Evolutionary conservation across 495 filamentous ascomycete genomes (phyloP), one percentile per base, ranked within the genome.

Genomic region (Podospora didyma): DNA sequence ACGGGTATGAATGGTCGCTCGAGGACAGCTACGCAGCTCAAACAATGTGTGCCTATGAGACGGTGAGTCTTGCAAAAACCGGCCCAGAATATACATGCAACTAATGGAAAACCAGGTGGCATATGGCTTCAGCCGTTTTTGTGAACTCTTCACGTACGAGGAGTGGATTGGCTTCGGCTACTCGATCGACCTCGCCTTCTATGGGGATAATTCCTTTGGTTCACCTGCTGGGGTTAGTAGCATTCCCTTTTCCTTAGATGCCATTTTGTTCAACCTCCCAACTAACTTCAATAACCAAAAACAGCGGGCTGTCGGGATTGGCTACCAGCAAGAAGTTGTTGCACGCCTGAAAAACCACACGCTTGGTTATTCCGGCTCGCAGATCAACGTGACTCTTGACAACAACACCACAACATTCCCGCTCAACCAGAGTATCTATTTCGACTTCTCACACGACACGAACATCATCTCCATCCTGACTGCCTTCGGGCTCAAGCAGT

Each of bases 361-460:
- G 5, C 69, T 80, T 20, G 75, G 73, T 19, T 73, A 74, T 17
- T 77, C 77, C 1, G 74, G 76, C 10, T 80, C 76, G 10, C 79
- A 82, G 58, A 77, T 84, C 73, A 87, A 88, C 63, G 65, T 78
- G 35, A 93, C 90, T 0, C 78, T 96, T 0, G 89, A 96, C 67
- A 73, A 71, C 24, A 75, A 79, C 53, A 70, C 75, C 1, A 61
- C 62, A 14, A 89, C 86, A 0, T 96, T 94, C 64, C 89, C 90
- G 0, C 68, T 93, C 3, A 78, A 85, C 59, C 73, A 74, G 22
- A 75, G 59, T 20, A 68, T 93, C 0, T 96, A 89, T 57, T 86
- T 89, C 0, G 90, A 96, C 73, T 93, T 96, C 65, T 86, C 83
- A 7, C 90, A 96, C 65, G 90, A 96, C 72, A 92, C 92, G 62